Evolutionary conservation across 257 asterid genomes (phyloP).

Genomic region (Hygrophila difformis): DNA sequence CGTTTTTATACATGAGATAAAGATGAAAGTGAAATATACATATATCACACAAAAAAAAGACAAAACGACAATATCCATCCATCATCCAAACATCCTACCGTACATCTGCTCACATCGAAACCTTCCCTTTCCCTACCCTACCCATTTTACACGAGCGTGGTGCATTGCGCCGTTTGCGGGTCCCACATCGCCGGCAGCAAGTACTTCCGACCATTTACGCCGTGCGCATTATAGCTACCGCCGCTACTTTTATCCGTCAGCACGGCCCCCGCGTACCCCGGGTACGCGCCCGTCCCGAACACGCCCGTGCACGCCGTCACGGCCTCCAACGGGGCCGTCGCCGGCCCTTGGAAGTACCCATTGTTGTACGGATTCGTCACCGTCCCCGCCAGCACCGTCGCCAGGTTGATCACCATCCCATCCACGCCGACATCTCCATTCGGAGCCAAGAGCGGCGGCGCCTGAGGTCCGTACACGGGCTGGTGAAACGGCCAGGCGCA

Average conservation of each 20-base stretch:
- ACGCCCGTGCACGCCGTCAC: conserved; percentile 75
- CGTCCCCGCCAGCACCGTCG: conserved; percentile 79
- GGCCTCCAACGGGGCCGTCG: conserved; percentile 84
- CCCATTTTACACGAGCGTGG: conserved; percentile 44
- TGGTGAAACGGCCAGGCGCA: conserved; percentile 95
- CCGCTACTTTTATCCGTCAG: conserved; percentile 51
- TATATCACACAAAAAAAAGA: no score
- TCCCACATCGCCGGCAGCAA: conserved; percentile 97
- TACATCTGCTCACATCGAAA: conserved; percentile 19
- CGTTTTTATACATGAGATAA: no score
- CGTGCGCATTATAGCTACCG: conserved; percentile 76
- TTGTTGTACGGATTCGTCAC: conserved; percentile 69
- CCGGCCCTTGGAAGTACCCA: conserved; percentile 84
- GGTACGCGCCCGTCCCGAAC: conserved; percentile 80
- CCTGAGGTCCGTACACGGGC: conserved; percentile 82
- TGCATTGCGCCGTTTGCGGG: conserved; percentile 56
- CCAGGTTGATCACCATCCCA: conserved; percentile 74
- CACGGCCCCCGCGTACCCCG: conserved; percentile 61
- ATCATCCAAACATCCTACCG: conserved; percentile 23
- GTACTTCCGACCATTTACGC: conserved; percentile 56
- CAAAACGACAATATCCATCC: no score
- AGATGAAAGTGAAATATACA: no score
- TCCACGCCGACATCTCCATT: conserved; percentile 82
- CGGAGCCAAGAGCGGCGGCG: conserved; percentile 60
- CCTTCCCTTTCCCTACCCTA: neutral